Conservation (phyloP, 2,329 filamentous ascomycete species). For the Davidsoniella neocaledoniae region DNA sequence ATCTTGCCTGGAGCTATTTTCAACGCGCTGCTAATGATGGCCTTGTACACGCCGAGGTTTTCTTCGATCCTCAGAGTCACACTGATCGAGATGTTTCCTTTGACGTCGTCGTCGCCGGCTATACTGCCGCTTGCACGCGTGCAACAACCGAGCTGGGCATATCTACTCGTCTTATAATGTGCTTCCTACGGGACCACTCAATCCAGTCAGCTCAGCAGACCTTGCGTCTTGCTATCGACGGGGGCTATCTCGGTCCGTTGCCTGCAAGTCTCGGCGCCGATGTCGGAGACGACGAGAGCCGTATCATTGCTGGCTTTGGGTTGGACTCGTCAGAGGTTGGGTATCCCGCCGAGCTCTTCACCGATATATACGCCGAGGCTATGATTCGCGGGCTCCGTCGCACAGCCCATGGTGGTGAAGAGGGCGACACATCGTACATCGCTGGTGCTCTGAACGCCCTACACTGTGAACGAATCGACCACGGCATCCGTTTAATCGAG, state of each 20-base stretch:
- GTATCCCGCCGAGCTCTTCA: slow-evolving; percentile 42
- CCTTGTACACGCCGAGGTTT: slow-evolving; percentile 58
- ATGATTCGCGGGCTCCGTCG: slow-evolving; percentile 38
- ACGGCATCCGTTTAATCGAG: slow-evolving; percentile 50
- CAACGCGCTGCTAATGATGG: slow-evolving; percentile 43
- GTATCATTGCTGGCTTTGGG: slow-evolving; percentile 44
- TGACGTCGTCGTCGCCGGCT: slow-evolving; percentile 45
- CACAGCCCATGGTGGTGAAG: slow-evolving; percentile 65
- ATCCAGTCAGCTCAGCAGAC: slow-evolving; percentile 34
- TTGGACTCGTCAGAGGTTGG: slow-evolving; percentile 48
- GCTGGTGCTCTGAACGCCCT: slow-evolving; percentile 43
- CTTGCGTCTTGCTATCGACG: slow-evolving; percentile 23
- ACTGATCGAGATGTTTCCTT: slow-evolving; percentile 45
- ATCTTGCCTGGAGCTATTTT: slow-evolving; percentile 57
- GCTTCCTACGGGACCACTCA: slow-evolving; percentile 55
- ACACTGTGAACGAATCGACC: slow-evolving; percentile 51
- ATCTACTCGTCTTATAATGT: slow-evolving; percentile 50
- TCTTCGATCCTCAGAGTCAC: slow-evolving; percentile 70
- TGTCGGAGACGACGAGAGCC: slow-evolving; percentile 20
- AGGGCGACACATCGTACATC: slow-evolving; percentile 53
- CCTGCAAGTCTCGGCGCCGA: neutral
- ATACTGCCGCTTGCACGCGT: slow-evolving; percentile 39
- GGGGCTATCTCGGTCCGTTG: slow-evolving; percentile 11
- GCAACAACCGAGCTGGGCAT: slow-evolving; percentile 48
- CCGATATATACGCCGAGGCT: slow-evolving; percentile 37